Conservation (phyloP, 1,139 yeast species). For the Diutina ranongensis region DNA sequence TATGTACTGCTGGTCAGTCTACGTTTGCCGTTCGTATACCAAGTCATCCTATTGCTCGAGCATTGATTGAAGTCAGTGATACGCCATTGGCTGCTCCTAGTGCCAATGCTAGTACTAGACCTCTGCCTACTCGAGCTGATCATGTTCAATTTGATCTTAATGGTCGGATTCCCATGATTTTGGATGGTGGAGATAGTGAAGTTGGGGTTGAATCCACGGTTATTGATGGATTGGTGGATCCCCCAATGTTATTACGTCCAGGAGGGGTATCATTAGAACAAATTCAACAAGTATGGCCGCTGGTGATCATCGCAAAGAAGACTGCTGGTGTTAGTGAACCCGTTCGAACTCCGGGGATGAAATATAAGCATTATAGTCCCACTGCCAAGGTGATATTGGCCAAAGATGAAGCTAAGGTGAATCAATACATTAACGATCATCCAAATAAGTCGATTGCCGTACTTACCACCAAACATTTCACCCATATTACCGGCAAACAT, state of each 20-base stretch:
- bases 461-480: neutral
- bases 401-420: neutral
- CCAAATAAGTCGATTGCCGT: neutral
- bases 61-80: conserved; percentile 76
- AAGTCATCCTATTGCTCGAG: conserved; percentile 77
- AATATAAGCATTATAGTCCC: conserved; percentile 91
- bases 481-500: neutral
- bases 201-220: conserved; percentile 95
- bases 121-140: conserved; percentile 81
- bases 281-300: conserved; percentile 46
- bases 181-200: conserved; percentile 85
- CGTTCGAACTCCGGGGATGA: conserved; percentile 96
- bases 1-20: conserved; percentile 76
- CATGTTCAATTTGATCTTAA: conserved; percentile 76
- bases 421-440: neutral
- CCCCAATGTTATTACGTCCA: conserved; percentile 85
- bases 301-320: conserved; percentile 52
- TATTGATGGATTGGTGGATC: conserved; percentile 72
- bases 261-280: conserved; percentile 87
- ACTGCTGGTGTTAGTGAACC: conserved; percentile 55
- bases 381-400: conserved; percentile 61
- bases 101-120: conserved; percentile 92
- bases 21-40: conserved; percentile 93
- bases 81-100: conserved; percentile 95
- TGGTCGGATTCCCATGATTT: conserved; percentile 70